Percentiles rank a stretch among this genome's conserved stretches.
Conservation (phyloP, 768 basidiomycete genomes). For the Antrodiella citrinella region DNA sequence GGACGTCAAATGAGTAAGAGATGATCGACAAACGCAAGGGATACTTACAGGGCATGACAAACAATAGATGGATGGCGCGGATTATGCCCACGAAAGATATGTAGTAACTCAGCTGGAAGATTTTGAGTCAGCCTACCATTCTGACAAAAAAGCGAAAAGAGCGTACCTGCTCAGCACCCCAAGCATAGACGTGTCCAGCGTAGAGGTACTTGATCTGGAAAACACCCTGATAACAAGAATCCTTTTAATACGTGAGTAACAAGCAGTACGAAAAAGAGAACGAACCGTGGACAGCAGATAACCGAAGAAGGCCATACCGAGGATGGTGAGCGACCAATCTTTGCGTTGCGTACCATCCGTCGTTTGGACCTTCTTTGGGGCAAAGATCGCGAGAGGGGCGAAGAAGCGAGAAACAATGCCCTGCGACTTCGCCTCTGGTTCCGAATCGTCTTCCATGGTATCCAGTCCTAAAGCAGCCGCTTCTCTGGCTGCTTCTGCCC, state of each 20-base stretch:
- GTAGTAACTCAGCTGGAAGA: conserved; percentile 55
- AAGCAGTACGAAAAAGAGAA: conserved; percentile 3
- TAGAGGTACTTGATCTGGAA: conserved; percentile 75
- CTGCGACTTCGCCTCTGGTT: conserved; percentile 35
- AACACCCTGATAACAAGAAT: conserved; percentile 37
- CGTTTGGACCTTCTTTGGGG: conserved; percentile 42
- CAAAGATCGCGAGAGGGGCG: conserved; percentile 61
- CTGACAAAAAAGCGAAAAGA: background rate
- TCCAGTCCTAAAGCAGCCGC: conserved; percentile 20
- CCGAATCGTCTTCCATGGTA: background rate
- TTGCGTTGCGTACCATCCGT: conserved; percentile 32
- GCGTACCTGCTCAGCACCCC: conserved; percentile 52
- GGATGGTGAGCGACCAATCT: conserved; percentile 70
- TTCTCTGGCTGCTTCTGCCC: conserved; percentile 32
- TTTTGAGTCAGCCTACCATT: background rate
- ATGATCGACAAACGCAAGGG: background rate
- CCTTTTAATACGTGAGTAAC: background rate
- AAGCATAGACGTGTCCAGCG: conserved; percentile 61
- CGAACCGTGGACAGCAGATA: conserved; percentile 60
- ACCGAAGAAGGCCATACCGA: conserved; percentile 56
- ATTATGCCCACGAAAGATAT: conserved; percentile 61
- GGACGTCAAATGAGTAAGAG: conserved; percentile 19
- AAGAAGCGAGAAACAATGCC: conserved; percentile 56
- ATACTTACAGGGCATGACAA: conserved; percentile 59
- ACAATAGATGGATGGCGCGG: conserved; percentile 56